Base-by-base conservation (phyloP, 345 rosid genomes). In the Eutrema heterophyllum region DNA sequence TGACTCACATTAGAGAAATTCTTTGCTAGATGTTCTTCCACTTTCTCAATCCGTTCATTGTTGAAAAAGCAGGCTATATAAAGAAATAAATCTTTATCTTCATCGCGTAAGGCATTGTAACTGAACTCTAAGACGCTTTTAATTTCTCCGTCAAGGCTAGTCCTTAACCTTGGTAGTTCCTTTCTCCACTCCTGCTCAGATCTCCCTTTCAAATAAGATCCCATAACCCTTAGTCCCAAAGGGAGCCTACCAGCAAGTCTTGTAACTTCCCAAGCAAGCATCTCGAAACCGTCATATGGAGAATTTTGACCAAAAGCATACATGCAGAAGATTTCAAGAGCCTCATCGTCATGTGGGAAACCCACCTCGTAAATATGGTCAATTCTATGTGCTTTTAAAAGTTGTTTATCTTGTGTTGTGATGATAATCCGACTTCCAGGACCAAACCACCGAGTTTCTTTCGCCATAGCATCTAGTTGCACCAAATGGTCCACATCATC, bases 191-290 rank as follows among this genome's bases (percentile, higher is more conserved):
- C 35, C 1, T 27, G 5, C n/a, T 21, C 41, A 12, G 27, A 4
- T 40, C n/a, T 70, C 10, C 46, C 64, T 7, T 10, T 35, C 9
- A 82, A 54, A 40, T 40, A 21, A 4, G 72, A 73, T 10, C 84
- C 83, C 16, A 78, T 29, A 41, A 81, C 68, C 44, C 50, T 73
- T 9, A 82, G 76, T 18, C 80, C 81, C 30, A 84, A 39, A 4
- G 81, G 88, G 24, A 80, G 39, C 0, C 78, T 69, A 15, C 71
- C 11, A 15, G 67, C 68, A 75, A 75, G 67, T 11, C 6, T 0
- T 9, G 70, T 57, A 12, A 70, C 58, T 9, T 26, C 46, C 1
- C 21, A 5, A 9, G 83, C 39, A 13, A 80, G 55, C 3, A 56
- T 15, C 40, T 32, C 12, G 26, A 29, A 73, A 27, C 49, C 61